Evolutionary conservation across 139 green algal genomes (phyloP).

Genomic region (Edaphochlamys debaryana): DNA sequence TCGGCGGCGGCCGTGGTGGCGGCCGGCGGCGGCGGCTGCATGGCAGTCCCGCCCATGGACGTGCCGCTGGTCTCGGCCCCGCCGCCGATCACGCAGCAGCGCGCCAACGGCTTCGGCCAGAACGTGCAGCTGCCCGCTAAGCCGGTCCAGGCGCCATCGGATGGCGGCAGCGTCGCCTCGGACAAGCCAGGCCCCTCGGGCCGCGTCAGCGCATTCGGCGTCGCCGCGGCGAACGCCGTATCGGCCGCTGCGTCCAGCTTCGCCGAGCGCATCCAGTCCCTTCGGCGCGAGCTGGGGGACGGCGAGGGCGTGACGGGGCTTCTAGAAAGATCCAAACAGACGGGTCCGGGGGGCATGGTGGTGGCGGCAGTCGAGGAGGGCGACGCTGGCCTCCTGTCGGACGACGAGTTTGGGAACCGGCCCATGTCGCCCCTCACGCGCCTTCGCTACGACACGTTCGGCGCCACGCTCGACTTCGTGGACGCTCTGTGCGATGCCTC

Average conservation of each 20-base stretch:
- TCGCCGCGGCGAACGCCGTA: not conserved
- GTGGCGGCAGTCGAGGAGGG: slow-evolving; percentile 33
- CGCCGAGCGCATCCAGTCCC: slow-evolving; percentile 12
- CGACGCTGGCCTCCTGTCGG: slow-evolving; percentile 5
- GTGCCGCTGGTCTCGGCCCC: not conserved
- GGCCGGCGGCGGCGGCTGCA: not conserved
- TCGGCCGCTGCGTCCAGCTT: not conserved
- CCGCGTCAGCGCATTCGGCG: not conserved
- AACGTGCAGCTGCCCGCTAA: too few species aligned
- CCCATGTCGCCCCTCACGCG: slow-evolving; percentile 68
- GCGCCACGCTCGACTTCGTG: slow-evolving; percentile 95
- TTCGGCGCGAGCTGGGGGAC: slow-evolving; percentile 66
- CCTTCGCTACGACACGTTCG: slow-evolving; percentile 85
- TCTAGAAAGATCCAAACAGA: slow-evolving; percentile 42
- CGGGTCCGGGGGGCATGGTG: not conserved
- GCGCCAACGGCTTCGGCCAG: too few species aligned
- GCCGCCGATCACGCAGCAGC: too few species aligned
- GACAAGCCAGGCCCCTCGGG: too few species aligned
- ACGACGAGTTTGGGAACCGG: slow-evolving; percentile 47
- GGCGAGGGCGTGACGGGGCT: slow-evolving; percentile 75
- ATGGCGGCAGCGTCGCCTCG: too few species aligned
- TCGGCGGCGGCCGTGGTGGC: too few species aligned
- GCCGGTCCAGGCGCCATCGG: too few species aligned
- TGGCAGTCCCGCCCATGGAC: not conserved
- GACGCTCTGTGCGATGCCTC: slow-evolving; percentile 93